Evolutionary conservation across 192 early-diverging fungal genomes (phyloP).

Genomic region (Podila epigama): DNA sequence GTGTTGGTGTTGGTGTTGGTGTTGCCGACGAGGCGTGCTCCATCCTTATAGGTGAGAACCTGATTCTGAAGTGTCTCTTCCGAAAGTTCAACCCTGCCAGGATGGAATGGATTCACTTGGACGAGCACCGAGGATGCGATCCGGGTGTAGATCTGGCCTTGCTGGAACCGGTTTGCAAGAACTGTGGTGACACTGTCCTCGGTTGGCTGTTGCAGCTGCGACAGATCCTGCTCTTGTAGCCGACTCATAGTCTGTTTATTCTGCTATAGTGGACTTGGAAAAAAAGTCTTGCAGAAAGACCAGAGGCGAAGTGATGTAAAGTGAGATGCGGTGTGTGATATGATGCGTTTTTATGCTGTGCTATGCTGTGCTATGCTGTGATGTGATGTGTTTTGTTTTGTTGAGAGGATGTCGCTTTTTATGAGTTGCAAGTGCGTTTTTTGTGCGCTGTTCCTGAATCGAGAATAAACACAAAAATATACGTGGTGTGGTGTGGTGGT

Average conservation of each 20-base stretch:
- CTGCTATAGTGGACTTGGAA: background rate
- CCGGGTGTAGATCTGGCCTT: slow-evolving; percentile 70
- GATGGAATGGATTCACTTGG: slow-evolving; percentile 71
- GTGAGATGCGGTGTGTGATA: background rate
- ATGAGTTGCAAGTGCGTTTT: too few relatives aligned
- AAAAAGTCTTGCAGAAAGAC: background rate
- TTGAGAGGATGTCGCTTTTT: too few relatives aligned
- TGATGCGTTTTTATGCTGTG: too few relatives aligned
- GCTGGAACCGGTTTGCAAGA: slow-evolving; percentile 60
- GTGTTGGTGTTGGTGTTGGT: background rate
- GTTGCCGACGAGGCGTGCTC: slow-evolving; percentile 19
- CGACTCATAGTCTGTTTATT: slow-evolving; percentile 5
- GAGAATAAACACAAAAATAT: too few relatives aligned
- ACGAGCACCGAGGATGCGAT: slow-evolving; percentile 74
- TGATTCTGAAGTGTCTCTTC: slow-evolving; percentile 73
- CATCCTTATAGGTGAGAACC: slow-evolving; percentile 74
- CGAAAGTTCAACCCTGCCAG: slow-evolving; percentile 61
- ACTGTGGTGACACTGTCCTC: slow-evolving; percentile 53
- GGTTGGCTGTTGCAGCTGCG: slow-evolving; percentile 26
- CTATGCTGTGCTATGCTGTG: too few relatives aligned
- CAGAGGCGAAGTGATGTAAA: background rate
- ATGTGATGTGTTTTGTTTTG: too few relatives aligned
- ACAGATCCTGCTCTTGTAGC: slow-evolving; percentile 34
- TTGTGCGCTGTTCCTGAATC: too few relatives aligned
- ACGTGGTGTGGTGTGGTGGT: background rate